Base-by-base conservation (phyloP, 495 filamentous ascomycete genomes). In the Lentithecium fluviatile region DNA sequence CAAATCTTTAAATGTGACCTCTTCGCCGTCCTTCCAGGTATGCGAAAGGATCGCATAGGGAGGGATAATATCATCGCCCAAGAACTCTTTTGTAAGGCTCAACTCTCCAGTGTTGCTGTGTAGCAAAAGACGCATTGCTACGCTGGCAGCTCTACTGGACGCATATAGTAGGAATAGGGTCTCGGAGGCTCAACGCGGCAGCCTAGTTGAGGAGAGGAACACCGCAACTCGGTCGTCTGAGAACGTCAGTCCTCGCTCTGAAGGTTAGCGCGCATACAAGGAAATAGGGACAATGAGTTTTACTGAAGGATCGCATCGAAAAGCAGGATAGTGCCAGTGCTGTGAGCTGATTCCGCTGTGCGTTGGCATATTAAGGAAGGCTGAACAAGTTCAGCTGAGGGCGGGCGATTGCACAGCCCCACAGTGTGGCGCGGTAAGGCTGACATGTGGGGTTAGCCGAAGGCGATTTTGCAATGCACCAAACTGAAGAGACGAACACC, bases 221-320 rank as follows among this genome's bases (percentile, higher is more conserved):
- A 47, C 26, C 8, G 34, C 52, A 42, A 32, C 29, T 32, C 17
- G 52, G 11, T 55, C 34, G 38, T 55, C 52, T 55, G 52, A 25
- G 52, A 55, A 45, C 23, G 38, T 56, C 20, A 56, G 53, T 56
- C 19, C 40, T 47, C 6, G 2, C 19, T 56, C 11, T 56, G 1
- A 23, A 46, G 40, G 43, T 56, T 56, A 56, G 53, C 53, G 26
- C 20, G 53, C 53, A 47, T 47, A 46, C 38, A 45, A 47, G 38
- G 43, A 55, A 45, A 24, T 45, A 56, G 53, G 38, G 53, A 36
- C 17, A 56, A 2, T 56, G 43, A 56, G 53, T 11, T 36, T 46
- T 56, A 56, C 53, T 56, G 38, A 56, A 47, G 17, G 25, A 47
- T 56, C 53, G 38, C 43, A 56, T 32, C 29, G 10, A 45, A 55